Evolutionary conservation across 225 moss, liverwort and hornwort genomes (phyloP).

Genomic region (Climacium dendroides): DNA sequence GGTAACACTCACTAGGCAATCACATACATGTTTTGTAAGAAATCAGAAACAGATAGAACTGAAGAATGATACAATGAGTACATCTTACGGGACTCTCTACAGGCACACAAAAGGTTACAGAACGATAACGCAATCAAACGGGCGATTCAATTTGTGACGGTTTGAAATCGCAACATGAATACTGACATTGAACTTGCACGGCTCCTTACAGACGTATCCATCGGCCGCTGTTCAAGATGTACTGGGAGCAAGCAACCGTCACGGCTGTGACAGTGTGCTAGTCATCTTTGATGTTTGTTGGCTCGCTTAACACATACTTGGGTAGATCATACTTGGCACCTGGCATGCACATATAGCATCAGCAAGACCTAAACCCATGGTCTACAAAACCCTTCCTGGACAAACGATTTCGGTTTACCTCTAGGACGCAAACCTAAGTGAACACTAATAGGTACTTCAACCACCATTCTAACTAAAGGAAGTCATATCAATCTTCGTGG

Average conservation of each 20-base stretch:
- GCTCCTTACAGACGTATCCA: constrained; percentile 37
- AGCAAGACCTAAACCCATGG: neutral
- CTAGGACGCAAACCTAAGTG: neutral
- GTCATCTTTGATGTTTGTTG: constrained; percentile 83
- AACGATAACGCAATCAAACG: constrained; percentile 13
- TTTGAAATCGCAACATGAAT: constrained; percentile 12
- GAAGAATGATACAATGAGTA: constrained; percentile 25
- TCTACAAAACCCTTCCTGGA: neutral
- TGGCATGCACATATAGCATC: constrained; percentile 14
- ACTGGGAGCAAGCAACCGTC: neutral
- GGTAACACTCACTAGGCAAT: neutral
- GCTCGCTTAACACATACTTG: constrained; percentile 91
- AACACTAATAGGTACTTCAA: neutral
- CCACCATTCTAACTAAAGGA: neutral
- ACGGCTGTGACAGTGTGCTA: constrained; percentile 10
- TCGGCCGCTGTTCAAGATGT: constrained; percentile 29
- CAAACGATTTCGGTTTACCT: neutral
- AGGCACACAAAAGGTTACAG: constrained; percentile 2
- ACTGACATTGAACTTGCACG: constrained; percentile 18
- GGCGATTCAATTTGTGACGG: constrained; percentile 4
- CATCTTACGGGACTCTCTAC: constrained; percentile 5
- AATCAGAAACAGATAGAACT: constrained; percentile 2
- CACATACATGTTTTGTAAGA: neutral
- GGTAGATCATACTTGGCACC: constrained; percentile 99
- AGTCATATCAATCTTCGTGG: neutral